A percentile compares a stretch with the other conserved stretches of the same genome.
Conservation (phyloP, 306 rosid species). For the Vigna unguiculata region DNA sequence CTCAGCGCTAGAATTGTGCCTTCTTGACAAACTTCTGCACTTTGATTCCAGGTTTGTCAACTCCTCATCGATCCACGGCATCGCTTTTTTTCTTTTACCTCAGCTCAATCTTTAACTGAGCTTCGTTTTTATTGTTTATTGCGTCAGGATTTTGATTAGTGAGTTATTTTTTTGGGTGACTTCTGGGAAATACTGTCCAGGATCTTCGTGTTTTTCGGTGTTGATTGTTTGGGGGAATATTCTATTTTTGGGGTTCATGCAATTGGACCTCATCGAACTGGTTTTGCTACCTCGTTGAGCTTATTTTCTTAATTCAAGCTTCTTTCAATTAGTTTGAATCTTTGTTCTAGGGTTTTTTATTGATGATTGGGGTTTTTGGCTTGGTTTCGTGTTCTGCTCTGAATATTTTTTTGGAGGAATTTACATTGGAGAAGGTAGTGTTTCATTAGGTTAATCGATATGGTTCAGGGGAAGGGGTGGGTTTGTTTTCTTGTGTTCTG, state of each 20-base stretch:
- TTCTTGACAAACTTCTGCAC: conserved; percentile 60
- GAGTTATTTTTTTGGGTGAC: neutral
- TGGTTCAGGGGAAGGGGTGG: conserved; percentile 34
- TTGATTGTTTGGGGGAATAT: conserved; percentile 39
- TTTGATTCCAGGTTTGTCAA: conserved; percentile 73
- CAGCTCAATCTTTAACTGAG: neutral
- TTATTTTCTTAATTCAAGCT: conserved; percentile 14
- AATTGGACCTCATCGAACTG: conserved; percentile 45
- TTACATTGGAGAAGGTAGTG: conserved; percentile 23
- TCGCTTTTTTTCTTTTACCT: conserved; percentile 23
- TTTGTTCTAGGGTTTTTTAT: conserved; percentile 40
- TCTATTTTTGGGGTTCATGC: conserved; percentile 36
- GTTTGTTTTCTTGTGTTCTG: conserved; percentile 1
- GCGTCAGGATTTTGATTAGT: conserved; percentile 55
- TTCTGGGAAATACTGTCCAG: conserved; percentile 44
- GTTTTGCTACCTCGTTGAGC: conserved; percentile 47
- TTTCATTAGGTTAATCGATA: conserved; percentile 4
- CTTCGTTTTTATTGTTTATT: neutral
- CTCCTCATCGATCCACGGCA: conserved; percentile 65
- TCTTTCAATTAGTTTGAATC: conserved; percentile 38
- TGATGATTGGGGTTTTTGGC: conserved; percentile 46
- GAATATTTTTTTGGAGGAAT: conserved; percentile 28
- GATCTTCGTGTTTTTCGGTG: conserved; percentile 50
- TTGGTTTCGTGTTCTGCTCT: conserved; percentile 35
- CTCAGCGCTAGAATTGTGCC: conserved; percentile 64